Evolutionary conservation across 306 rosid genomes (phyloP), one percentile per base, ranked within the genome.

Genomic region (Lotus japonicus): DNA sequence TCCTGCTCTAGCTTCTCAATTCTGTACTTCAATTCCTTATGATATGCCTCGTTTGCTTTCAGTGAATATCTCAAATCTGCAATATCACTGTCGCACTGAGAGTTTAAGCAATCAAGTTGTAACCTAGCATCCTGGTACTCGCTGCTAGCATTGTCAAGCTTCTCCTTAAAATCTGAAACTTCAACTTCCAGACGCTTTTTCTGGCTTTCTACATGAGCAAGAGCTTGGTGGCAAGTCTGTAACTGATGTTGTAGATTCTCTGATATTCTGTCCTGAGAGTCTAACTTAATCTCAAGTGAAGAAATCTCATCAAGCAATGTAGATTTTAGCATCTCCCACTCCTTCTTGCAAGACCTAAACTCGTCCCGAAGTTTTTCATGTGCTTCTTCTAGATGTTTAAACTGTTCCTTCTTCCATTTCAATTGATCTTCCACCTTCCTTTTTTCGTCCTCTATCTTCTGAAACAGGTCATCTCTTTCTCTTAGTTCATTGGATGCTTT

Each of bases 331-430:
- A 21, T 42, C 64, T 86, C 90, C 89, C 84, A 82, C 39, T 92
- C 91, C 59, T 88, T 84, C 81, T 84, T 69, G 62, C 79, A 68
- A 55, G 54, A 72, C 84, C 39, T 84, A 68, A 84, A 79, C 54
- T 84, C 76, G 18, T 67, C 80, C 33, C 57, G 59, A 13, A 75
- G 77, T 68, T 86, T 87, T 11, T 81, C 76, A 63, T 84, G 84
- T 16, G 96, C 94, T 65, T 90, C 94, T 76, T 88, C 86, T 5
- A 86, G 76, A 75, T 92, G 92, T 15, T 54, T 74, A 75, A 92
- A 85, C 52, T 92, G 97, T 77, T 92, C 96, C 72, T 68, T 86
- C 79, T 88, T 90, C 98, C 94, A 90, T 75, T 90, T 88, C 23
- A 92, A 62, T 73, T 85, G 84, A 53, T 92, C 96, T 84, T 75